Conservation (phyloP, 1,284 basidiomycete species). For the Apiotrichum mycotoxinovorans region DNA sequence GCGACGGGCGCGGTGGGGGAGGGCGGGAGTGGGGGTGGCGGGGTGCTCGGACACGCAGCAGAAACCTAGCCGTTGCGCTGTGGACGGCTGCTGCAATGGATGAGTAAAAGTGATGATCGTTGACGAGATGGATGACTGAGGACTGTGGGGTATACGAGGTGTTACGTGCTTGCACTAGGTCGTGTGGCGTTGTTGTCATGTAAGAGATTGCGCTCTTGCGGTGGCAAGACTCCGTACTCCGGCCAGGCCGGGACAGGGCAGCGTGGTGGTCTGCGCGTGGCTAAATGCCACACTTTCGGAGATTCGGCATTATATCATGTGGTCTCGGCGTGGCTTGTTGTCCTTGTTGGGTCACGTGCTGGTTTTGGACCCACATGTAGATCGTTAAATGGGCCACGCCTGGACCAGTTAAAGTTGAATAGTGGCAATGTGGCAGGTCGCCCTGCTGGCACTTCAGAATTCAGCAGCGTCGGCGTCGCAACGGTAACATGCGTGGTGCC, state of each 20-base stretch:
- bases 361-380: background rate
- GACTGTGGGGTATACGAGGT: background rate
- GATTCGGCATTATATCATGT: constrained; percentile 1
- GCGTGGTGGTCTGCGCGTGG: no score
- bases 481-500: no score
- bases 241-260: background rate
- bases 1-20: background rate
- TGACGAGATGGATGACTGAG: no score
- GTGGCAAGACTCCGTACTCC: background rate
- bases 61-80: no score
- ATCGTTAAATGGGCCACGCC: background rate
- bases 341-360: background rate
- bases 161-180: background rate
- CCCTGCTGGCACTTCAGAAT: no score
- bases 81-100: no score
- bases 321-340: background rate
- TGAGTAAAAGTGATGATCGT: background rate
- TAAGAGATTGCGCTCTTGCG: background rate
- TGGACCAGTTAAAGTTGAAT: no score
- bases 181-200: background rate
- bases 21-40: background rate
- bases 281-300: constrained; percentile 1
- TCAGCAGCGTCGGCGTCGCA: no score
- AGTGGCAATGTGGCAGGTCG: no score
- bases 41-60: background rate